phyloP scores from a whole-genome alignment of 2,329 filamentous ascomycete species.

The Botrytis paeoniae region DNA sequence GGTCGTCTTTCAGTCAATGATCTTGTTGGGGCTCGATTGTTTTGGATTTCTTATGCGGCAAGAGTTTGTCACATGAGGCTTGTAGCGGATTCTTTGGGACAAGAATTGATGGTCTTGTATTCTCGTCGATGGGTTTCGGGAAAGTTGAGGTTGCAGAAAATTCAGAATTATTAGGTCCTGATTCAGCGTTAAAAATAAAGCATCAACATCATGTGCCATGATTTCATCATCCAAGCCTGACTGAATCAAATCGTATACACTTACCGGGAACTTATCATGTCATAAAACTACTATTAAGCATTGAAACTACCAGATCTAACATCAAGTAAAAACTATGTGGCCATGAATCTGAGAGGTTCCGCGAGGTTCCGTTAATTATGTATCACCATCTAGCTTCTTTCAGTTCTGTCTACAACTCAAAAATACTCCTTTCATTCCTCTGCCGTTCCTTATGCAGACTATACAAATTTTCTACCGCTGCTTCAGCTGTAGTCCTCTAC shows the following conservation, averaged over 20 bases:
- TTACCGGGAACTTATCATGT: fast-evolving
- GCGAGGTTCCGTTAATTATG: neutral
- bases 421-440: neutral
- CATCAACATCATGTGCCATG: neutral
- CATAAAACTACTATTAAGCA: fast-evolving
- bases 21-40: neutral
- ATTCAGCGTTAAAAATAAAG: neutral
- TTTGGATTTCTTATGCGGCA: neutral
- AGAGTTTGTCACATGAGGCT: neutral
- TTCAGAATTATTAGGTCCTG: neutral
- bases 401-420: neutral
- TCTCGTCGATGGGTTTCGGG: neutral
- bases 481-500: too few species aligned
- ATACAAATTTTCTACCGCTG: too few species aligned
- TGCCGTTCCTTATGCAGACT: neutral
- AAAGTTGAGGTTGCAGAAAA: fast-evolving
- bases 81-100: neutral
- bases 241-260: neutral
- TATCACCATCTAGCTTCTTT: neutral
- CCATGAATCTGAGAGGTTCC: neutral
- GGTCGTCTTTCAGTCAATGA: neutral
- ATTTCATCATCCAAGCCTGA: neutral
- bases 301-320: fast-evolving
- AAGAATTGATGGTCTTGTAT: neutral
- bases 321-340: fast-evolving